Base-by-base conservation (phyloP, 2,329 filamentous ascomycete species). In the Dactylellina leptospora region DNA sequence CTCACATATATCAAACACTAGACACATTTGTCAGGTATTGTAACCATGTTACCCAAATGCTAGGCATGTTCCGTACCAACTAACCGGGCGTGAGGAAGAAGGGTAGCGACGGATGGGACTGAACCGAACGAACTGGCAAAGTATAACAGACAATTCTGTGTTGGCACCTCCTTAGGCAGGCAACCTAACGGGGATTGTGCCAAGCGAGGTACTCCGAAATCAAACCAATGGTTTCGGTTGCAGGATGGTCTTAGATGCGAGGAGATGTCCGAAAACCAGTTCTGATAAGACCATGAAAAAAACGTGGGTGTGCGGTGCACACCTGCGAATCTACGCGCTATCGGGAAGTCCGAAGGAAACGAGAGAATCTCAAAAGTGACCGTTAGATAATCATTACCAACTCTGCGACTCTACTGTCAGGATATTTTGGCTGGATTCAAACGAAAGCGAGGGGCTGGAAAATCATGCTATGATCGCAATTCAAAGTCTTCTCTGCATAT, bases 111-210 rank as follows among this genome's bases (percentile, higher is more conserved):
- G 27, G 33, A 30, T 45, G 53, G 45, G 53, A 40, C 16, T n/a
- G 27, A 40, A 22, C 42, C 44, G 27, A 40, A 48, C 13, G 27
- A n/a, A 4, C 25, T n/a, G 0, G 18, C n/a, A 71, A 71, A 71
- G 33, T 63, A 63, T 63, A 71, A 63, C 64, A 71, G 36, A 25
- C 22, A 5, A 58, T 63, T 63, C 27, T 71, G 66, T 23, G 66
- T 71, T 71, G 66, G 30, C 54, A 45, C 44, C 66, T 58, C 45
- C 55, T 22, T 38, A n/a, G 16, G 18, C 53, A 54, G 30, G 42
- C 56, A 70, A 11, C 55, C 45, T n/a, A 50, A 22, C 56, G 20
- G 64, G 64, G 45, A 47, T 8, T n/a, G 18, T 30, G 61, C 51
- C 61, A 66, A 64, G 60, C 51, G 22, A 23, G 59, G 25, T 55